Evolutionary conservation across 2,329 filamentous ascomycete genomes (phyloP).

Genomic region (Daldinia sp.): DNA sequence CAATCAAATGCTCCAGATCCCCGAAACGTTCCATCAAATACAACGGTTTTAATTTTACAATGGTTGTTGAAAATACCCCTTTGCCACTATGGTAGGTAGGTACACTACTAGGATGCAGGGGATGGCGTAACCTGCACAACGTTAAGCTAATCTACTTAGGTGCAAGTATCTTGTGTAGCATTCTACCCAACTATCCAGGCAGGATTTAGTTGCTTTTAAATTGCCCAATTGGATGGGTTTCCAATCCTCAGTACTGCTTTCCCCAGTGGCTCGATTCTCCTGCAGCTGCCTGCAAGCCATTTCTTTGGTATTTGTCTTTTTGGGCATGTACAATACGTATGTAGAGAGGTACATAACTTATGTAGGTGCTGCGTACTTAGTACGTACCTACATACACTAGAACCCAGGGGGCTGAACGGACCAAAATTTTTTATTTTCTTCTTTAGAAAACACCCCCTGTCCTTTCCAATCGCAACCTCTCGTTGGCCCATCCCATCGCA

Average conservation of each 20-base stretch:
- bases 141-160: not conserved
- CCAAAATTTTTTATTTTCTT: conserved; percentile 14
- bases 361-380: not conserved
- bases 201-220: not conserved
- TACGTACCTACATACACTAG: too few species aligned
- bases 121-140: not conserved
- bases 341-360: not conserved
- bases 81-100: too few species aligned
- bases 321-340: not conserved
- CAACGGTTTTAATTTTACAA: too few species aligned
- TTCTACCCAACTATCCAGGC: not conserved
- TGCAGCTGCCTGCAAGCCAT: conserved; percentile 25
- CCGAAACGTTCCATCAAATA: too few species aligned
- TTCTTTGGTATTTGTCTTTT: not conserved
- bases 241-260: conserved; percentile 18
- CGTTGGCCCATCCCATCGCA: conserved; percentile 1
- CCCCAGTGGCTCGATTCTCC: conserved; percentile 23
- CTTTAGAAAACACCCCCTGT: not conserved
- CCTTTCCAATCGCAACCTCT: conserved; percentile 3
- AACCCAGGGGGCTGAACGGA: conserved; percentile 18
- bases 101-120: too few species aligned
- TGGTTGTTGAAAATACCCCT: too few species aligned
- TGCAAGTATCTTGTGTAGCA: not conserved
- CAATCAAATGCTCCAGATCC: too few species aligned
- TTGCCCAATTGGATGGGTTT: conserved; percentile 29